phyloP scores from a whole-genome alignment of 345 rosid species.

The Psidium friedrichsthalianum region DNA sequence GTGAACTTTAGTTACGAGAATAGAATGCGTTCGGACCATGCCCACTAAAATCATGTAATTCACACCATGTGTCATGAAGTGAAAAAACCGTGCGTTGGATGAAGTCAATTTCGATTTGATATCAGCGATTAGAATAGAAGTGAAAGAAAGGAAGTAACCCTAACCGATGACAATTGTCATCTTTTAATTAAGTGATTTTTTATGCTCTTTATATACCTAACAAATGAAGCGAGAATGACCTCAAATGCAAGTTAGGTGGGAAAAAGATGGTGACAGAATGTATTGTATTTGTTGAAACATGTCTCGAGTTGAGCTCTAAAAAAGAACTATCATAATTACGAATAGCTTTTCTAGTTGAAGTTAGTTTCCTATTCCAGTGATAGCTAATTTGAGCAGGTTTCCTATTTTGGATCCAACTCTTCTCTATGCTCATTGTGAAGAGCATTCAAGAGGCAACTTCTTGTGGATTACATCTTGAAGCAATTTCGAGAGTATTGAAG shows the following conservation, averaged over 20 bases:
- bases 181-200: not conserved
- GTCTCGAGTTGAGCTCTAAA: too few relatives aligned
- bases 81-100: not conserved
- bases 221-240: not conserved
- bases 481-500: too few relatives aligned
- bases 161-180: not conserved
- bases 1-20: not conserved
- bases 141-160: not conserved
- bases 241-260: not conserved
- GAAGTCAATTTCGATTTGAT: not conserved
- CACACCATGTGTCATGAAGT: not conserved
- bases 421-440: too few relatives aligned
- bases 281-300: not conserved
- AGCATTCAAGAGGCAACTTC: too few relatives aligned
- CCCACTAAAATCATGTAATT: not conserved
- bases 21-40: not conserved
- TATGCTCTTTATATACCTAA: not conserved
- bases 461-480: too few relatives aligned
- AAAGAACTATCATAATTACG: too few relatives aligned
- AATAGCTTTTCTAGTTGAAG: too few relatives aligned
- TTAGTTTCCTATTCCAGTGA: too few relatives aligned
- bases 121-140: not conserved
- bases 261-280: not conserved
- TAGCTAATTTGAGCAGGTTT: too few relatives aligned
- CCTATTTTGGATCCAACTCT: too few relatives aligned